phyloP scores from a whole-genome alignment of 805 yeast species.

The Hemisphaericaspora nanyangensis region DNA sequence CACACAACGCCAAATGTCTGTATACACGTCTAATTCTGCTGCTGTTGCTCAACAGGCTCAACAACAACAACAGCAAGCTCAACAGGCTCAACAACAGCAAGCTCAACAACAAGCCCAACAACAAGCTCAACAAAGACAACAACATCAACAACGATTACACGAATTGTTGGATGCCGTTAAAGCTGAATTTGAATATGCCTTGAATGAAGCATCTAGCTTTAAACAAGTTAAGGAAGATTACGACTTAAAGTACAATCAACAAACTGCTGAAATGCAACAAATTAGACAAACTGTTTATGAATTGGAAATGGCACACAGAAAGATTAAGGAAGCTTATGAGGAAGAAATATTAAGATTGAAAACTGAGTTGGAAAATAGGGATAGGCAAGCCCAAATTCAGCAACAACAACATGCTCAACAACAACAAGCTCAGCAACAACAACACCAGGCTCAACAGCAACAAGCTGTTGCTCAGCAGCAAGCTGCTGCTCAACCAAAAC shows the following conservation, averaged over 20 bases:
- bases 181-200: constrained; percentile 82
- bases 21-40: constrained; percentile 34
- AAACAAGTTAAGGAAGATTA: constrained; percentile 90
- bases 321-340: constrained; percentile 93
- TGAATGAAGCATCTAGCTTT: constrained; percentile 80
- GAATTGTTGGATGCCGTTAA: constrained; percentile 90
- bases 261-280: constrained; percentile 88
- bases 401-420: constrained; percentile 30
- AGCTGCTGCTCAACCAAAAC: constrained; percentile 13
- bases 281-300: constrained; percentile 93
- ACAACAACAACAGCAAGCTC: constrained; percentile 25
- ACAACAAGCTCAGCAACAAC: constrained; percentile 18
- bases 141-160: constrained; percentile 49
- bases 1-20: too few relatives aligned
- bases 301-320: constrained; percentile 88
- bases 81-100: constrained; percentile 11
- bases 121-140: constrained; percentile 28
- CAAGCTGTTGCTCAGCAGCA: constrained; percentile 1
- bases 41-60: constrained; percentile 14
- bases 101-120: constrained; percentile 5
- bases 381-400: constrained; percentile 53
- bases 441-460: constrained; percentile 6
- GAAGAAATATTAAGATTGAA: constrained; percentile 85
- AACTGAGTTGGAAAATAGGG: constrained; percentile 78
- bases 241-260: constrained; percentile 86